phyloP scores from a whole-genome alignment of 2,329 filamentous ascomycete genomes.

The Hypoxylon sp. region DNA sequence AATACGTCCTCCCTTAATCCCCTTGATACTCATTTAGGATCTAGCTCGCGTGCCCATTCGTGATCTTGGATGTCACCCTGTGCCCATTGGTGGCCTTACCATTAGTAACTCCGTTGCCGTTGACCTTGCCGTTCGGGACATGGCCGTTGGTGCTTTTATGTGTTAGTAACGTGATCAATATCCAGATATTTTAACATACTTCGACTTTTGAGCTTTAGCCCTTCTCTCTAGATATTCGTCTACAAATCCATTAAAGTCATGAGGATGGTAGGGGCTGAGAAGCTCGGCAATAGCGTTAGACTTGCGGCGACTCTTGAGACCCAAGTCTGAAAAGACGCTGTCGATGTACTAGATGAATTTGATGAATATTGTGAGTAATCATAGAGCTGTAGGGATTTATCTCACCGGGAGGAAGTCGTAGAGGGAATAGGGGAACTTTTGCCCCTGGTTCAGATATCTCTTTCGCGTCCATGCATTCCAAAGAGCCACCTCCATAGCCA shows the following conservation, averaged over 20 bases:
- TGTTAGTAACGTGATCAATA: not conserved
- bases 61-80: not conserved
- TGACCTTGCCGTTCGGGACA: not conserved
- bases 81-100: not conserved
- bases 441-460: constrained; percentile 52
- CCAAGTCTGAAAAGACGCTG: constrained; percentile 51
- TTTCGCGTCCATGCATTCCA: constrained; percentile 56
- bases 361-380: not conserved
- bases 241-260: constrained; percentile 52
- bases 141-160: not conserved
- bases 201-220: constrained; percentile 1
- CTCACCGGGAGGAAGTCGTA: constrained; percentile 54
- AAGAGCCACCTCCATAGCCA: constrained; percentile 52
- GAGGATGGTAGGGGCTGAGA: constrained; percentile 50
- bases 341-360: constrained; percentile 42
- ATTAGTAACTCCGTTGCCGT: not conserved
- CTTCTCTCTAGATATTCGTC: constrained; percentile 50
- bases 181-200: not conserved
- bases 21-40: not conserved
- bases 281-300: constrained; percentile 51
- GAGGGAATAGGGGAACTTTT: constrained; percentile 51
- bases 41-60: not conserved
- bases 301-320: constrained; percentile 51
- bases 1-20: not conserved
- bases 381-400: not conserved